These are phyloP conservation scores for Cryomyces minteri DNA, from an alignment of 495 filamentous ascomycete genomes.

Conservation along the genomic window DNA sequence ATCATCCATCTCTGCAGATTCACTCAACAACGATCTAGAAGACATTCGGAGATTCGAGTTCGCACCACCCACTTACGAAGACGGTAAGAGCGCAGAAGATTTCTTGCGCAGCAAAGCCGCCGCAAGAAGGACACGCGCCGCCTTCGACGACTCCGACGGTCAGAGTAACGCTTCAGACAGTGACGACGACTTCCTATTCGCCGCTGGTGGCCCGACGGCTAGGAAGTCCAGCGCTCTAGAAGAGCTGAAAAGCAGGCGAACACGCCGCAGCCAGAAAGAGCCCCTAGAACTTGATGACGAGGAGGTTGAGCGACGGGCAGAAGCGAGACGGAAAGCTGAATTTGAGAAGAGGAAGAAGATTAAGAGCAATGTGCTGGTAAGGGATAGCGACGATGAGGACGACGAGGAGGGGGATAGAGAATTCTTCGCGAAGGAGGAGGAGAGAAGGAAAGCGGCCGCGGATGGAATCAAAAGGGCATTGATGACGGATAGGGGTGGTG, in stretches of 20 bases:
- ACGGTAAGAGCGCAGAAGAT: conserved; percentile 52
- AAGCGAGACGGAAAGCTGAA: conserved; percentile 20
- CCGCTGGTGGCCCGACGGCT: conserved; percentile 42
- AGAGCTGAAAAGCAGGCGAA: conserved; percentile 33
- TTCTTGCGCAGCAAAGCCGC: conserved; percentile 54
- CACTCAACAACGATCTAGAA: conserved; percentile 41
- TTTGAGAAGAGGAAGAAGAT: conserved; percentile 43
- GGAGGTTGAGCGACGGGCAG: conserved; percentile 18
- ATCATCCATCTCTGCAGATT: conserved; percentile 36
- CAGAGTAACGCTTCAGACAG: conserved; percentile 20
- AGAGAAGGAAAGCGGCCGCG: conserved; percentile 31
- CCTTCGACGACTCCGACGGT: conserved; percentile 33
- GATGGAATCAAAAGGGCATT: conserved; percentile 30
- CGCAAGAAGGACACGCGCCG: conserved; percentile 25
- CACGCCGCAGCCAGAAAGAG: conserved; percentile 16
- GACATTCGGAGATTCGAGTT: conserved; percentile 54
- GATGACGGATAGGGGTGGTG: conserved; percentile 11
- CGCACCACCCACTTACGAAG: conserved; percentile 50
- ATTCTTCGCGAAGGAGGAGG: conserved; percentile 55
- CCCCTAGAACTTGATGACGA: conserved; percentile 28
- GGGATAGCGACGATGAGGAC: conserved; percentile 61
- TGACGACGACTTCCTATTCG: conserved; percentile 52
- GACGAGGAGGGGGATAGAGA: conserved; percentile 40
- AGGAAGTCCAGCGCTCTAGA: conserved; percentile 28
- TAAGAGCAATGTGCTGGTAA: conserved; percentile 69